Conservation (phyloP, 2,329 filamentous ascomycete genomes). For the Aspergillus fischeri region DNA sequence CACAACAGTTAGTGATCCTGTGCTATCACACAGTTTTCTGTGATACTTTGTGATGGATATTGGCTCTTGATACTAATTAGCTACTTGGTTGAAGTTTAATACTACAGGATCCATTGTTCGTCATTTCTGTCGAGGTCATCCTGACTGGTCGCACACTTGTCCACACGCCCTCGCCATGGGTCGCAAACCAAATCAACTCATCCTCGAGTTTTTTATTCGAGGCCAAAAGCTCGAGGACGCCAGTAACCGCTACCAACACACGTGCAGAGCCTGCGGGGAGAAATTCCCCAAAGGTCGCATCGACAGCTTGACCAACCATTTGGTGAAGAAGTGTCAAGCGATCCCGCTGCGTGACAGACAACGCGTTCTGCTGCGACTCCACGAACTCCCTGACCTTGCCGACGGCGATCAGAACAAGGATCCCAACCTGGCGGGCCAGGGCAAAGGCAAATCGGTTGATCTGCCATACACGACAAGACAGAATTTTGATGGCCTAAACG, state of each 20-base stretch:
- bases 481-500: conserved; percentile 77
- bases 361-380: conserved; percentile 67
- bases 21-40: neutral
- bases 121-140: neutral
- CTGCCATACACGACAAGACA: conserved; percentile 48
- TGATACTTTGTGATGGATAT: neutral
- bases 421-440: conserved; percentile 27
- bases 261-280: conserved; percentile 82
- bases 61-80: neutral
- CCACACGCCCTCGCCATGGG: conserved; percentile 57
- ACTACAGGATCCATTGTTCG: neutral
- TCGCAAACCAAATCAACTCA: conserved; percentile 76
- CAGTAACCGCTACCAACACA: conserved; percentile 88
- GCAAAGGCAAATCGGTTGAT: conserved; percentile 35
- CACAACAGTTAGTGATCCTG: conserved; percentile 1
- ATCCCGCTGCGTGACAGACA: conserved; percentile 71
- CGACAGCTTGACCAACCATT: conserved; percentile 74
- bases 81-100: neutral
- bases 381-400: conserved; percentile 60
- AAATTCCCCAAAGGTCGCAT: conserved; percentile 86
- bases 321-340: conserved; percentile 81
- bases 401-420: conserved; percentile 39
- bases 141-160: conserved; percentile 3
- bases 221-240: conserved; percentile 83
- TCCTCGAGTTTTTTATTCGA: conserved; percentile 82